Evolutionary conservation across 106 monocot genomes (phyloP).

Genomic region (Agapanthus africanus): DNA sequence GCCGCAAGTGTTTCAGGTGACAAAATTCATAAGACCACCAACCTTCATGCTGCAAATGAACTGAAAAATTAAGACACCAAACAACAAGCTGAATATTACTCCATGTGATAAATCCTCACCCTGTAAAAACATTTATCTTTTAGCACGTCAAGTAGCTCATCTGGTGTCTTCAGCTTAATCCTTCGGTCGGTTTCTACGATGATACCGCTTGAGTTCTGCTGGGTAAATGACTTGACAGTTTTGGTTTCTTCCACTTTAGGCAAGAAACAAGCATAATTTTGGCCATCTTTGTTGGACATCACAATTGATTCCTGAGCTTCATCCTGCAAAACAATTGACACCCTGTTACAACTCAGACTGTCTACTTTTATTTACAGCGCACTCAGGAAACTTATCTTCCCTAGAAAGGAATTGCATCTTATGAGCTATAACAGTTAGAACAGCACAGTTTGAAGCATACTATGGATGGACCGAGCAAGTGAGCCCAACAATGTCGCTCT

Average conservation of each 20-base stretch:
- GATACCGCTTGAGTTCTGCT: conserved; percentile 55
- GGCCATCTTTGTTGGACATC: conserved; percentile 70
- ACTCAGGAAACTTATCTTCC: background rate
- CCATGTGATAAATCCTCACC: conserved; percentile 25
- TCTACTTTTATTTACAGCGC: too few species aligned
- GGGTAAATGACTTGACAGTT: conserved; percentile 18
- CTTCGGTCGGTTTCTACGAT: conserved; percentile 47
- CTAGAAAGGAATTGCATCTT: background rate
- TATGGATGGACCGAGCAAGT: background rate
- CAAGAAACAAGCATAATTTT: conserved; percentile 59
- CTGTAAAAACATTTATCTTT: conserved; percentile 68
- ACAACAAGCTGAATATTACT: background rate
- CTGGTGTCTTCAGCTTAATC: conserved; percentile 72
- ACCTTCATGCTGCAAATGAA: conserved; percentile 58
- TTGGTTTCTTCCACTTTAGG: conserved; percentile 73
- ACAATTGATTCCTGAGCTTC: conserved; percentile 52
- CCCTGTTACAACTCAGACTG: background rate
- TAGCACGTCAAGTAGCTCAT: conserved; percentile 72
- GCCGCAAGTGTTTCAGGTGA: conserved; percentile 52
- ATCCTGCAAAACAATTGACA: conserved; percentile 37
- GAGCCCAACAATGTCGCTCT: background rate
- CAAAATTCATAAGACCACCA: conserved; percentile 98
- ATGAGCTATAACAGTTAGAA: background rate
- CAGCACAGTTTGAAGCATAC: background rate
- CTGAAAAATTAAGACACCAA: background rate